Percentiles rank a stretch among this genome's conserved stretches.
These are phyloP conservation scores for Dactylis glomerata DNA, from an alignment of 176 grass and related monocot genomes.

Conservation along the genomic window DNA sequence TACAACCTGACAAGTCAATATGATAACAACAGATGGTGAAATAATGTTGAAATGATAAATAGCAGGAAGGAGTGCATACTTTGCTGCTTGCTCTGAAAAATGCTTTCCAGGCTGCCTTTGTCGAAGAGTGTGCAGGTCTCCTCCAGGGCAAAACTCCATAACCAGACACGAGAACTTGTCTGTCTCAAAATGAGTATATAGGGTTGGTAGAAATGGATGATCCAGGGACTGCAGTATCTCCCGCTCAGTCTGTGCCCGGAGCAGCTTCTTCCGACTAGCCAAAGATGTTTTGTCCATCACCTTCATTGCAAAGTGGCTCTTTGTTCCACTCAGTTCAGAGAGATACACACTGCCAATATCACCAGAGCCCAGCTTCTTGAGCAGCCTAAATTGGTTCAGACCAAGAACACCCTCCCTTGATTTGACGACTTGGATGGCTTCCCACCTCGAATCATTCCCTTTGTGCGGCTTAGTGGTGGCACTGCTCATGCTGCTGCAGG, in stretches of 20 bases:
- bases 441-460: constrained; percentile 84
- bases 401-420: constrained; percentile 63
- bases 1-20: neutral
- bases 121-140: constrained; percentile 81
- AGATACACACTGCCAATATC: constrained; percentile 89
- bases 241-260: constrained; percentile 79
- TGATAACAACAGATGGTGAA: neutral
- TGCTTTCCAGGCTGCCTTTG: constrained; percentile 86
- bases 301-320: constrained; percentile 91
- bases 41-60: neutral
- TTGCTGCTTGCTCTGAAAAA: constrained; percentile 87
- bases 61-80: constrained; percentile 46
- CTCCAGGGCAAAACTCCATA: constrained; percentile 93
- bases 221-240: constrained; percentile 84
- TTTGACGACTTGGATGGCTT: constrained; percentile 67
- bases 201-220: constrained; percentile 85
- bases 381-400: constrained; percentile 74
- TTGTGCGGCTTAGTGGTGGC: constrained; percentile 80
- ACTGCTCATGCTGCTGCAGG: constrained; percentile 77
- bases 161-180: constrained; percentile 92
- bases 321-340: constrained; percentile 76
- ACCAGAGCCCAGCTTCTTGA: constrained; percentile 76
- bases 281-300: constrained; percentile 88
- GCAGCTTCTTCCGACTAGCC: constrained; percentile 83
- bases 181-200: constrained; percentile 92